phyloP scores from a whole-genome alignment of 2,329 filamentous ascomycete species.

The Ophiocordyceps camponoti-leonardi region DNA sequence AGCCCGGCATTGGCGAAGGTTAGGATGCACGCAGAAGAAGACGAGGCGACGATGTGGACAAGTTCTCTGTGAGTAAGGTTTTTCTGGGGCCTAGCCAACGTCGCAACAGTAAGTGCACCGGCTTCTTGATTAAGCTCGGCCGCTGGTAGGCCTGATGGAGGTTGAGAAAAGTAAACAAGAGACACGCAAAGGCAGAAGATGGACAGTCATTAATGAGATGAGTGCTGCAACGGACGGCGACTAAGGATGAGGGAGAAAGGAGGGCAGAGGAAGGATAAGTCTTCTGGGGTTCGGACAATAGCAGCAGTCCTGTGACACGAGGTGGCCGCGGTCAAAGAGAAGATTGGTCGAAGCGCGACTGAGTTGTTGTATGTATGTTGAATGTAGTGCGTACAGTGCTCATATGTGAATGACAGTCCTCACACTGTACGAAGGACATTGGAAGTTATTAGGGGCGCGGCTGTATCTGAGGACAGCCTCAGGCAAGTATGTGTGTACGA shows the following conservation, averaged over 20 bases:
- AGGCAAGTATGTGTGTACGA: not conserved
- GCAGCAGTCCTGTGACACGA: not conserved
- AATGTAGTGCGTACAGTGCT: not conserved
- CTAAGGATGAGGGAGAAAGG: not conserved
- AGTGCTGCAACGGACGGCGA: not conserved
- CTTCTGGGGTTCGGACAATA: not conserved
- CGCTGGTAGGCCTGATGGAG: not conserved
- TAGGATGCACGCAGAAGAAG: not conserved
- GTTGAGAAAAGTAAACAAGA: not conserved
- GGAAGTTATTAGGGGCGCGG: not conserved
- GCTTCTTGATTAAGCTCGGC: not conserved
- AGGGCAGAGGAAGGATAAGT: not conserved
- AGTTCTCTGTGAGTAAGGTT: not conserved
- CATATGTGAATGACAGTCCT: not conserved
- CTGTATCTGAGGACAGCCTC: not conserved
- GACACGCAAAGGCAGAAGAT: not conserved
- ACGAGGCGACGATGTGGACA: not conserved
- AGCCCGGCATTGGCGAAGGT: constrained; percentile 55
- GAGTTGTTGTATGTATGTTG: not conserved
- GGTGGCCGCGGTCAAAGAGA: not conserved
- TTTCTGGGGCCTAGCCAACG: not conserved
- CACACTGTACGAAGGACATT: not conserved
- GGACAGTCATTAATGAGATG: not conserved
- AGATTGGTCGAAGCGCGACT: too few relatives aligned
- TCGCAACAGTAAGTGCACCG: not conserved